phyloP scores from a whole-genome alignment of 1,139 yeast genomes.

The Suhomyces kunorum region DNA sequence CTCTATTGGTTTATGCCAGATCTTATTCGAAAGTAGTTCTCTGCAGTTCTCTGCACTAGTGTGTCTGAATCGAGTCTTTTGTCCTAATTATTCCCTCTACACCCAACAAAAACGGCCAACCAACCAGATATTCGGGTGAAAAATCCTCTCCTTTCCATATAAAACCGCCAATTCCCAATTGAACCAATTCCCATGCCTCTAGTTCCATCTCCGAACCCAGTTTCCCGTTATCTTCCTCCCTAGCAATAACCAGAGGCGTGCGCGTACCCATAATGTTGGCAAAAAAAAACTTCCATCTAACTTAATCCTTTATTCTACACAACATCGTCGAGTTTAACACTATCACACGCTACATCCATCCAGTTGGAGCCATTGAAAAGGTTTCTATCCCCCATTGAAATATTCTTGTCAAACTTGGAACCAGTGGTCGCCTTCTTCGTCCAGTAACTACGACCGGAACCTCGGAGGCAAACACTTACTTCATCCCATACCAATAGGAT shows the following conservation, averaged over 20 bases:
- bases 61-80: too few species aligned
- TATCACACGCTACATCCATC: slow-evolving; percentile 5
- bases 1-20: too few species aligned
- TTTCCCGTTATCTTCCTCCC: neutral
- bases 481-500: slow-evolving; percentile 2
- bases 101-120: too few species aligned
- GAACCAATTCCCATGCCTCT: too few species aligned
- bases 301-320: slow-evolving; percentile 2
- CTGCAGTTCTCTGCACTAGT: too few species aligned
- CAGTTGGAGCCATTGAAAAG: slow-evolving; percentile 1
- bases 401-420: slow-evolving; percentile 1
- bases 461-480: slow-evolving; percentile 9
- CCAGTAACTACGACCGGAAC: neutral
- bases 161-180: too few species aligned
- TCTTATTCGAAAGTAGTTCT: too few species aligned
- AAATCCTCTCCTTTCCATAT: too few species aligned
- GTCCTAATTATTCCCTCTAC: too few species aligned
- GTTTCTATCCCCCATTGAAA: slow-evolving; percentile 1
- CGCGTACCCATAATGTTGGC: slow-evolving; percentile 8
- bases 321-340: slow-evolving; percentile 8
- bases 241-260: slow-evolving; percentile 8
- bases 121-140: too few species aligned
- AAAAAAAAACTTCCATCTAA: slow-evolving; percentile 11
- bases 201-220: neutral
- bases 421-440: slow-evolving; percentile 2